Evolutionary conservation across 2,329 filamentous ascomycete genomes (phyloP).

Genomic region (Domatiomyces globalis): DNA sequence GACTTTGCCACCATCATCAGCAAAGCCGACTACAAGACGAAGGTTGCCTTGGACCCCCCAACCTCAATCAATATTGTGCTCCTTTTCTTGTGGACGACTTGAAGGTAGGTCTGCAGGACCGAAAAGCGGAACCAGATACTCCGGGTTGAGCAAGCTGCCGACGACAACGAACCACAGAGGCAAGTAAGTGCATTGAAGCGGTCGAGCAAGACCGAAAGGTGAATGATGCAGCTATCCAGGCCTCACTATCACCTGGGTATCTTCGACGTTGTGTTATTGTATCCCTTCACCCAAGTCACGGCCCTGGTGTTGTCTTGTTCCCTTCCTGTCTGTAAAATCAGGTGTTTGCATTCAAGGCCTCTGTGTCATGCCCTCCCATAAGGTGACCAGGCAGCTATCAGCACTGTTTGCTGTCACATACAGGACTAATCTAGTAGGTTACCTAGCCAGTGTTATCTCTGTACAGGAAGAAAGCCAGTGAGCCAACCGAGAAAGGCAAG

Average conservation of each 20-base stretch:
- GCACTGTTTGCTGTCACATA: no score
- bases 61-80: no score
- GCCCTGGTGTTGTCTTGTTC: not conserved
- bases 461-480: not conserved
- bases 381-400: no score
- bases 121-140: not conserved
- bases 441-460: no score
- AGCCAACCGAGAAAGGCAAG: not conserved
- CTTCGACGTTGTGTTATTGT: not conserved
- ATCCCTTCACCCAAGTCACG: not conserved
- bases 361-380: not conserved
- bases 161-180: no score
- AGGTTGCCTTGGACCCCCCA: no score
- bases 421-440: no score
- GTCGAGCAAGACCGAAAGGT: not conserved
- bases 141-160: not conserved
- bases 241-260: not conserved
- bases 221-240: no score
- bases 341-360: not conserved
- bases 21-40: not conserved
- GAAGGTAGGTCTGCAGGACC: not conserved
- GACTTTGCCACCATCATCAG: not conserved
- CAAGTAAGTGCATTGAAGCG: not conserved
- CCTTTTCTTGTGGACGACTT: not conserved
- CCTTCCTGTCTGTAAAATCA: not conserved